phyloP scores from a whole-genome alignment of 306 rosid genomes.

The Cyamopsis tetragonoloba region DNA sequence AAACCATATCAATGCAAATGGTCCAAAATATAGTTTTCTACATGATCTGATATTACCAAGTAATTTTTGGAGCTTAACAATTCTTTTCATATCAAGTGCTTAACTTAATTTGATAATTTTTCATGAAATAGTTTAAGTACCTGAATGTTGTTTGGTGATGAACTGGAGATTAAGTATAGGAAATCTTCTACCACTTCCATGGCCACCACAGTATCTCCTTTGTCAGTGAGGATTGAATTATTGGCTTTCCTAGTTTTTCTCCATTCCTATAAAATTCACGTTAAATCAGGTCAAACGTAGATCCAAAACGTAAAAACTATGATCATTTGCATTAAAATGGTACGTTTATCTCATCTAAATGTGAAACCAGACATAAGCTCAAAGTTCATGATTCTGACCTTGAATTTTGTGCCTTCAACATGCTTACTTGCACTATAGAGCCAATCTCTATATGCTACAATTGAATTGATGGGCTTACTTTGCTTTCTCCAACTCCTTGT shows the following conservation, averaged over 20 bases:
- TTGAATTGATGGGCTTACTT: conserved; percentile 52
- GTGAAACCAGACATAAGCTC: no score
- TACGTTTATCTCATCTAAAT: no score
- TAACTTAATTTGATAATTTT: conserved; percentile 15
- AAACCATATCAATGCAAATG: background rate
- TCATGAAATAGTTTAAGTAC: conserved; percentile 26
- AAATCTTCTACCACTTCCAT: conserved; percentile 79
- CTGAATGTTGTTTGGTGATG: conserved; percentile 66
- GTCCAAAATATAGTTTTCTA: background rate
- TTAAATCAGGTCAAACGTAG: no score
- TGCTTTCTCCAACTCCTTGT: conserved; percentile 64
- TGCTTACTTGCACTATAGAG: conserved; percentile 58
- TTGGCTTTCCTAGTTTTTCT: conserved; percentile 53
- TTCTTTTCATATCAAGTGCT: background rate
- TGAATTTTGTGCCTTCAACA: conserved; percentile 59
- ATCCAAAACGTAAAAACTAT: no score
- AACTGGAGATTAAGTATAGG: conserved; percentile 55
- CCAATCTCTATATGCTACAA: conserved; percentile 62
- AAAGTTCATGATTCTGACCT: conserved; percentile 42
- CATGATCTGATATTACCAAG: background rate
- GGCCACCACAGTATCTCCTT: conserved; percentile 51
- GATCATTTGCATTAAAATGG: no score
- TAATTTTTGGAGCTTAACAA: background rate
- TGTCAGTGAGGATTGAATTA: conserved; percentile 38
- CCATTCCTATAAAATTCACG: conserved; percentile 66